Conservation (phyloP, 148 eudicot species). For the Rhododendron mucronatum region DNA sequence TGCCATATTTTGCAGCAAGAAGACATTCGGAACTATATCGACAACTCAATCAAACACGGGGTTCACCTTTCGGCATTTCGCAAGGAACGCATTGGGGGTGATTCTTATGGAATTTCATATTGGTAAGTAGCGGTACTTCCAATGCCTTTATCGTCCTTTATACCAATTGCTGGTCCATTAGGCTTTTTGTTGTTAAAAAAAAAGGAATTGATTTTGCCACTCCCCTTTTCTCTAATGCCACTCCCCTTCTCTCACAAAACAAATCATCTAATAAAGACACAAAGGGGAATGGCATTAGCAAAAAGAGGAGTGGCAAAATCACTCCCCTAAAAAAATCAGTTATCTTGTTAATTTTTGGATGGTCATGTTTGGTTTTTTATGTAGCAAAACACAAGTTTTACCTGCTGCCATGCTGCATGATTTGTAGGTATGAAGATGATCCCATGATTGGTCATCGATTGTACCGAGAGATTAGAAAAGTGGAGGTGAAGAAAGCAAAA, state of each 20-base stretch:
- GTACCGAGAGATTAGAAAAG: constrained; percentile 76
- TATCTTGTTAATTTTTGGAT: background rate
- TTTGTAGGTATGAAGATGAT: constrained; percentile 92
- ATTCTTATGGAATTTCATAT: constrained; percentile 86
- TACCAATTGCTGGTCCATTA: background rate
- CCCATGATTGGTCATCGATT: constrained; percentile 85
- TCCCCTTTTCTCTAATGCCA: too few species aligned
- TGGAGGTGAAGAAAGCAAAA: constrained; percentile 76
- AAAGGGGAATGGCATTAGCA: too few species aligned
- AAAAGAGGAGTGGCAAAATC: too few species aligned
- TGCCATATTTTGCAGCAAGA: constrained; percentile 81
- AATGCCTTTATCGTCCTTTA: background rate
- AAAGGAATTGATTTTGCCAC: too few species aligned
- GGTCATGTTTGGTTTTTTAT: background rate
- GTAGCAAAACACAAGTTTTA: background rate
- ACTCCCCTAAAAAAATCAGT: background rate
- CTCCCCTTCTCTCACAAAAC: too few species aligned
- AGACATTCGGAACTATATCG: constrained; percentile 87
- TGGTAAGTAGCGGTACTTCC: constrained; percentile 47
- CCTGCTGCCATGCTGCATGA: background rate
- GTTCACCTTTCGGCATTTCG: constrained; percentile 72
- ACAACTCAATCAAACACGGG: constrained; percentile 71
- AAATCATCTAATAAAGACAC: too few species aligned
- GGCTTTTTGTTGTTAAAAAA: background rate
- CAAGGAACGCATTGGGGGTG: constrained; percentile 89